These are phyloP conservation scores for Aspergillus nidulans DNA, from an alignment of 495 filamentous ascomycete species.

Conservation along the genomic window DNA sequence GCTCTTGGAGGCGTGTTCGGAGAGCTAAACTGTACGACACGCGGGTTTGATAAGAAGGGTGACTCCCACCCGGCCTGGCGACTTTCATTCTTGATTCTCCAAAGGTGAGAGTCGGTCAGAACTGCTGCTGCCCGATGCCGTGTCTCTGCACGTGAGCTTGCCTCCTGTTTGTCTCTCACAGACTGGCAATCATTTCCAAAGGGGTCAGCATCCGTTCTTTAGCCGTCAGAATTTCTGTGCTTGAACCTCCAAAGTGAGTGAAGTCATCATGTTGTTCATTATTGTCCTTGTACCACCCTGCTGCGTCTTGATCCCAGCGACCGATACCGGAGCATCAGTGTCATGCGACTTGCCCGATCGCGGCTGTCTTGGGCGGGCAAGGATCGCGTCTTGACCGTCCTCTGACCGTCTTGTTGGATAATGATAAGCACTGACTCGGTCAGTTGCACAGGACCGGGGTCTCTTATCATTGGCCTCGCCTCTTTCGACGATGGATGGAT, in stretches of 20 bases:
- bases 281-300: background rate
- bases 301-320: background rate
- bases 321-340: background rate
- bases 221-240: too few species aligned
- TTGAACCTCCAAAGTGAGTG: background rate
- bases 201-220: background rate
- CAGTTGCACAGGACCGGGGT: background rate
- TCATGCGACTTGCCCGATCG: background rate
- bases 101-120: background rate
- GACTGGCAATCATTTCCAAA: background rate
- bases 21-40: background rate
- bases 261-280: background rate
- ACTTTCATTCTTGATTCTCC: background rate
- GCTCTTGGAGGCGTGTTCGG: background rate
- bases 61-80: background rate
- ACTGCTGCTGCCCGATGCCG: background rate
- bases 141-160: background rate
- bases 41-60: background rate
- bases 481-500: background rate
- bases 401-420: background rate
- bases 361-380: background rate
- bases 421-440: background rate
- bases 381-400: too few species aligned
- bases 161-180: background rate
- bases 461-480: background rate